These are phyloP conservation scores for Phalaenopsis equestris DNA, from an alignment of 106 monocot species.

Conservation along the genomic window DNA sequence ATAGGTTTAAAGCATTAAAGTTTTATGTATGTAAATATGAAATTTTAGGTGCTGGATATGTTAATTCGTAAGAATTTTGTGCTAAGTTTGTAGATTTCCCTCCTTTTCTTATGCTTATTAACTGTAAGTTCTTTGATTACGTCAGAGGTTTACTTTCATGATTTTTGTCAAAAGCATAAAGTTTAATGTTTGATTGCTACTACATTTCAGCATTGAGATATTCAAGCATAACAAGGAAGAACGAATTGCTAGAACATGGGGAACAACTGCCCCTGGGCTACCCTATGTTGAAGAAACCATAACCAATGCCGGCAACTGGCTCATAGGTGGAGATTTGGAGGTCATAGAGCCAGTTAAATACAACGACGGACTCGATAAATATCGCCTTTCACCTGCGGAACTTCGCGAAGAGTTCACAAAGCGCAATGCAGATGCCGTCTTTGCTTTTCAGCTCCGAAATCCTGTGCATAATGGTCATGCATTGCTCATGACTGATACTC, in stretches of 20 bases:
- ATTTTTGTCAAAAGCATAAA: neutral
- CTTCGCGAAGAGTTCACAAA: constrained; percentile 71
- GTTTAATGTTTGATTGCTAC: neutral
- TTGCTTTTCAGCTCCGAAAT: constrained; percentile 95
- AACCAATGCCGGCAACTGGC: constrained; percentile 74
- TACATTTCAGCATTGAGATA: constrained; percentile 71
- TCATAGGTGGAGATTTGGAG: constrained; percentile 83
- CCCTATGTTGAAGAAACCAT: constrained; percentile 84
- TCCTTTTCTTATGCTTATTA: neutral
- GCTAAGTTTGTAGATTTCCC: too few species aligned
- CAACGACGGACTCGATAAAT: constrained; percentile 83
- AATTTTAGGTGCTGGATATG: too few species aligned
- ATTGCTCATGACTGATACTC: constrained; percentile 86
- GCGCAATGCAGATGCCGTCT: constrained; percentile 91
- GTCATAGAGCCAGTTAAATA: constrained; percentile 86
- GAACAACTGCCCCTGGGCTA: constrained; percentile 73
- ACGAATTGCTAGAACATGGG: constrained; percentile 95
- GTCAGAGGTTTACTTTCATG: neutral
- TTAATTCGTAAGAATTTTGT: too few species aligned
- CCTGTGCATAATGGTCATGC: constrained; percentile 98
- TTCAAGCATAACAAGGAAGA: constrained; percentile 94
- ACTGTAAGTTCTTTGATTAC: neutral
- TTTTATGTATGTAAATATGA: too few species aligned
- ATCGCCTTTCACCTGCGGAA: constrained; percentile 76
- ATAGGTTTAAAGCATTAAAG: too few species aligned